These are phyloP conservation scores for Scedosporium boydii DNA, from an alignment of 2,329 filamentous ascomycete species.

Conservation along the genomic window DNA sequence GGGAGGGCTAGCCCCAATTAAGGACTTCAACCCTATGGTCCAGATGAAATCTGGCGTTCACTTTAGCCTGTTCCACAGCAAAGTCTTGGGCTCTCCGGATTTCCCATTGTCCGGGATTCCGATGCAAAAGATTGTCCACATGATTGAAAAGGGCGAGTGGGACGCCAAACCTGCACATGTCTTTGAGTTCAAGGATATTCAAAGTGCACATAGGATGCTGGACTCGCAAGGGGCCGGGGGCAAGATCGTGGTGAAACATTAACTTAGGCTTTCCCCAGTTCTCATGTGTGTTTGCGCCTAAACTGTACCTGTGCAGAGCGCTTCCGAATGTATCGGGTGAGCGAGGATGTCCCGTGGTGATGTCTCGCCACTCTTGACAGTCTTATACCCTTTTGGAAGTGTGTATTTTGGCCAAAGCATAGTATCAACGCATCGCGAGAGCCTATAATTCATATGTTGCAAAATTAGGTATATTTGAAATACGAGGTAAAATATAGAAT, in stretches of 20 bases:
- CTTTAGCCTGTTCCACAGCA: slow-evolving; percentile 33
- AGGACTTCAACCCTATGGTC: slow-evolving; percentile 30
- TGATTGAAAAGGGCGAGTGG: slow-evolving; percentile 23
- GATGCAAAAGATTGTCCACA: slow-evolving; percentile 25
- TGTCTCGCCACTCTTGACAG: too few relatives aligned
- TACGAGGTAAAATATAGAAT: too few relatives aligned
- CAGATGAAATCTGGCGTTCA: slow-evolving; percentile 35
- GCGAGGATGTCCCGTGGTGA: too few relatives aligned
- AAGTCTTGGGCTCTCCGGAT: slow-evolving; percentile 22
- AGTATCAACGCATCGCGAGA: too few relatives aligned
- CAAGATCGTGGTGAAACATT: slow-evolving; percentile 23
- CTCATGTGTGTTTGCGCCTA: too few relatives aligned
- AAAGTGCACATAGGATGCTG: slow-evolving; percentile 21
- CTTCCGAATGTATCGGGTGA: too few relatives aligned
- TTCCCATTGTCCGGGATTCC: slow-evolving; percentile 29
- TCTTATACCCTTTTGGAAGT: too few relatives aligned
- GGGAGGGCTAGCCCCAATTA: slow-evolving; percentile 27
- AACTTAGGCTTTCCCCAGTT: neutral
- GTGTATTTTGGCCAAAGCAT: too few relatives aligned
- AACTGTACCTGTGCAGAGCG: too few relatives aligned
- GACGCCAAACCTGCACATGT: slow-evolving; percentile 23
- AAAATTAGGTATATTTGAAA: too few relatives aligned
- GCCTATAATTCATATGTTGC: too few relatives aligned
- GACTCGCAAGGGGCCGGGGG: slow-evolving; percentile 22
- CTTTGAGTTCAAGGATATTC: slow-evolving; percentile 22